Evolutionary conservation across 495 filamentous ascomycete species (phyloP).

Genomic region (Beverwykella pulmonaria): DNA sequence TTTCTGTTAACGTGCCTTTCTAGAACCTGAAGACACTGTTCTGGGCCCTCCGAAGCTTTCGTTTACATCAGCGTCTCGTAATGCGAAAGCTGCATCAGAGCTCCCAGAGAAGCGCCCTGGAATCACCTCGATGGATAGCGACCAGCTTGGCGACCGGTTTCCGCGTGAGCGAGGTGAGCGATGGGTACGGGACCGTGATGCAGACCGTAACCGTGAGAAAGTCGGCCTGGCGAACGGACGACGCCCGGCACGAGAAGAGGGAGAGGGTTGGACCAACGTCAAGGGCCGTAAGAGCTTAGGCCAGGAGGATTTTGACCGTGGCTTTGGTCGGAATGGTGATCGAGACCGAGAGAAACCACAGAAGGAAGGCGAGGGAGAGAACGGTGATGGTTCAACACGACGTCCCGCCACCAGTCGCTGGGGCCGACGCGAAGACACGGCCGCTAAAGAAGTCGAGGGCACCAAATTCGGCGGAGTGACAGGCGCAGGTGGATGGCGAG

Average conservation of each 20-base stretch:
- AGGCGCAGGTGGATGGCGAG: constrained; percentile 39
- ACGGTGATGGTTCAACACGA: constrained; percentile 16
- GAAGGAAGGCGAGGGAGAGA: constrained; percentile 38
- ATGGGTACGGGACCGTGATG: constrained; percentile 39
- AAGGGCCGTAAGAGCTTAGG: constrained; percentile 57
- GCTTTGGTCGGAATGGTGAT: constrained; percentile 63
- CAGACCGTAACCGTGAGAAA: constrained; percentile 43
- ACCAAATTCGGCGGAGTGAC: constrained; percentile 25
- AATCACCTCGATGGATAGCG: constrained; percentile 15
- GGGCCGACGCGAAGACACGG: constrained; percentile 48
- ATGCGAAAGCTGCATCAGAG: constrained; percentile 29
- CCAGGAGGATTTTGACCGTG: constrained; percentile 59
- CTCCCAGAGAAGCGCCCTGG: constrained; percentile 10
- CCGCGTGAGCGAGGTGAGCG: constrained; percentile 33
- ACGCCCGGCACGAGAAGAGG: constrained; percentile 54
- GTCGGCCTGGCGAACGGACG: constrained; percentile 49
- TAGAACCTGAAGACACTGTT: constrained; percentile 77
- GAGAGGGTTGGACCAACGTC: constrained; percentile 62
- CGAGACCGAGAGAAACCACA: constrained; percentile 63
- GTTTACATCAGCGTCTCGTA: constrained; percentile 76
- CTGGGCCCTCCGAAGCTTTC: constrained; percentile 85
- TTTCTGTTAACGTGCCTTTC: constrained; percentile 13
- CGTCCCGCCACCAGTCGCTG: constrained; percentile 30
- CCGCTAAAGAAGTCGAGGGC: constrained; percentile 31
- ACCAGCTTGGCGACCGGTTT: constrained; percentile 28